Evolutionary conservation across 169 alveolate species (phyloP), one percentile per base, ranked within the genome.

Genomic region (Eimeria zaria): DNA sequence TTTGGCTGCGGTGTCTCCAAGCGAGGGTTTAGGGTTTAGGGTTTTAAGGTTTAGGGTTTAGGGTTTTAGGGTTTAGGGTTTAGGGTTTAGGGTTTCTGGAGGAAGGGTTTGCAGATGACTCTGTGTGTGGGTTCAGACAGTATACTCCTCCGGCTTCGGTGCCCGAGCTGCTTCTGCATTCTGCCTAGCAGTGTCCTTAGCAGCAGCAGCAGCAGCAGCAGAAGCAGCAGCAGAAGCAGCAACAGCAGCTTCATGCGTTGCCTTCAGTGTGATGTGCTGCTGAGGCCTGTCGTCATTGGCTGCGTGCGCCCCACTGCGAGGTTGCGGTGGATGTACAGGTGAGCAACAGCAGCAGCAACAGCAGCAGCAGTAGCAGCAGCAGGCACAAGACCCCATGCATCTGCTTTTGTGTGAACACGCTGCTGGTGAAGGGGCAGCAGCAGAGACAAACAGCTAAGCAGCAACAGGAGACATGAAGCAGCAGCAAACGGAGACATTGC

Each of bases 321-420:
- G 84, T 55, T 73, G 36, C 84, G 84, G 55, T 73, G 84, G 84
- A 44, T 73, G 84, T 73, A 73, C 84, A 73, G 84, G 84, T 73
- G 84, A 73, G 84, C 84, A 39, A 55, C 84, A 71, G 81, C 81
- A 71, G 81, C 81, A 69, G 48, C 24, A 39, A 22, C 80, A 71
- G 48, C 81, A 71, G 22, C 27, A 71, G 22, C 41, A 30, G 55
- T n/a, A 39, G 55, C 84, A 73, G 84, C 53, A 73, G 55, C 8
- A 73, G 33, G 33, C 33, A 27, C 30, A 73, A 12, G 41, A 22
- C 84, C n/a, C 27, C 11, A 53, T 6, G 33, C 84, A 73, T 16
- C 30, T 4, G 1, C 53, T 18, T 53, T 24, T 0, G 55, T 73
- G 53, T 64, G 53, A 0, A 8, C 33, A 36, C 1, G 84, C n/a